Base-by-base conservation (phyloP, 176 grass and related monocot genomes). In the Pharus latifolius region DNA sequence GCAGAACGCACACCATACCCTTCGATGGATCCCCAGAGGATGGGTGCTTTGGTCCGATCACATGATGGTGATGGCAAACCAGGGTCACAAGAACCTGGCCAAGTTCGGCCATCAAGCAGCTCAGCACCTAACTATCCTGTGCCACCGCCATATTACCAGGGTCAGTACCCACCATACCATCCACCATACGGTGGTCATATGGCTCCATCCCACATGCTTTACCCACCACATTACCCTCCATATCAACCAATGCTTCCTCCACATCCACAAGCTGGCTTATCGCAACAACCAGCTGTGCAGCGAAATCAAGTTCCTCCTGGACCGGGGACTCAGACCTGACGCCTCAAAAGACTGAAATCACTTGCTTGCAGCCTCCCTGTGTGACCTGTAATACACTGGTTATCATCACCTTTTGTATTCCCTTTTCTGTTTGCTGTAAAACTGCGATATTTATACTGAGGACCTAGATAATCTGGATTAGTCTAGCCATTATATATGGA, bases 1-100 rank as follows among this genome's bases (percentile, higher is more conserved):
- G 28, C 10, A 16, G 67, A 76, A 59, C 55, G 72, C 76, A 23
- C 54, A 22, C 40, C 81, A 44, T 87, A 75, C 61, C 76, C 76
- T 6, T 81, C 72, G 6, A 82, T 78, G 80, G 80, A 84, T 62
- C 66, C 84, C 44, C 77, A 82, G 61, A 83, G 49, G 27, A 86
- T 64, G 74, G 81, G 76, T 27, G 70, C 86, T 0, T 77, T 73
- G 6, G 58, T 31, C 20, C 70, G 56, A 31, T 76, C 19, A 27
- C 56, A 57, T 10, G 86, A 84, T 47, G 61, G 53, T 10, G 63
- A 46, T 13, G 38, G 15, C 29, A 49, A 47, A 60, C 56, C 19
- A 24, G 14, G 45, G 23, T 34, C 20, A 31, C 18, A 48, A 49
- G 6, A 53, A 0, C 2, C 45, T 17, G 42, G 7, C 26, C 42